Conservation (phyloP, 139 green algal species). For the Edaphochlamys debaryana region DNA sequence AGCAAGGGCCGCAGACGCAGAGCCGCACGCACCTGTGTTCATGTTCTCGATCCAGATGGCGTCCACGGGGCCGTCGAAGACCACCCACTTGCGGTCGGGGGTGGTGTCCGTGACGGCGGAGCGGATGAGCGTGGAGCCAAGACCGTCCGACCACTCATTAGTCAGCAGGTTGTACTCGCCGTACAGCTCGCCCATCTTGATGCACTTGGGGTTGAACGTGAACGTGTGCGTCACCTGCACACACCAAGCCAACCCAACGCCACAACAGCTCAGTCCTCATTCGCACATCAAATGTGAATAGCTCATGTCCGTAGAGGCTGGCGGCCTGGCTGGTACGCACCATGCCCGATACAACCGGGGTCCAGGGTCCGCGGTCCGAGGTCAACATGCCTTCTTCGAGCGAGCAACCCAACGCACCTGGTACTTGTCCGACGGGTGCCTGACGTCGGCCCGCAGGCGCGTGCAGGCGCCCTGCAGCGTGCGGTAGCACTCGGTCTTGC, state of each 20-base stretch:
- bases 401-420: conserved; percentile 49
- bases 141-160: conserved; percentile 89
- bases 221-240: conserved; percentile 45
- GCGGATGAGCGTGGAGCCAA: conserved; percentile 81
- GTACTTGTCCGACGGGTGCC: conserved; percentile 56
- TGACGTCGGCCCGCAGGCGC: conserved; percentile 61
- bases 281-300: no score
- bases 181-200: conserved; percentile 92
- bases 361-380: no score
- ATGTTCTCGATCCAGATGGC: conserved; percentile 91
- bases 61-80: conserved; percentile 86
- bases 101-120: conserved; percentile 76
- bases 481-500: conserved; percentile 80
- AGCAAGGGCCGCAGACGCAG: no score
- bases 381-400: no score
- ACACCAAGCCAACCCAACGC: no score
- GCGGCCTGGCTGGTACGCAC: no score
- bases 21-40: conserved; percentile 63
- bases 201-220: conserved; percentile 89
- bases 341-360: no score
- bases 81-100: conserved; percentile 77
- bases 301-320: no score
- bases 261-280: no score
- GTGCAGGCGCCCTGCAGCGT: conserved; percentile 78
- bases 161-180: conserved; percentile 89